These are phyloP conservation scores for Pythium angustatum DNA, from an alignment of 352 stramenopile species.

Conservation along the genomic window DNA sequence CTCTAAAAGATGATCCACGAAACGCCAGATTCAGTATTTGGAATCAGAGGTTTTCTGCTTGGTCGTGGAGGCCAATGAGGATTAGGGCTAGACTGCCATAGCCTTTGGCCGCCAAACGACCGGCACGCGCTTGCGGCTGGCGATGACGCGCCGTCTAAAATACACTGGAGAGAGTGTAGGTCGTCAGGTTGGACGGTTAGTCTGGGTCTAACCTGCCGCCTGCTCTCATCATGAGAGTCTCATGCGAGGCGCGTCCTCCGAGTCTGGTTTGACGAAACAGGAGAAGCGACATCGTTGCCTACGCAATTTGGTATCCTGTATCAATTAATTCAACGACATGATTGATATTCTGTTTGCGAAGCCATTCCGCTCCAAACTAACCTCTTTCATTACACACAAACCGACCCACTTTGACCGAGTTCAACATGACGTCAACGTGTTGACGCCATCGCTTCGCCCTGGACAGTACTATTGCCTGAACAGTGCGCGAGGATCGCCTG, in stretches of 20 bases:
- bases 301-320: not conserved
- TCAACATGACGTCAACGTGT: constrained; percentile 29
- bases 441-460: not conserved
- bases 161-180: not conserved
- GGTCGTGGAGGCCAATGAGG: constrained; percentile 1
- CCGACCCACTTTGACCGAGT: no score
- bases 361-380: not conserved
- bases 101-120: not conserved
- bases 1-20: not conserved
- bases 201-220: no score
- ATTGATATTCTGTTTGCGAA: constrained; percentile 22
- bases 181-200: not conserved
- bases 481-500: constrained; percentile 41
- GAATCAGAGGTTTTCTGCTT: constrained; percentile 28
- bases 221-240: not conserved
- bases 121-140: not conserved
- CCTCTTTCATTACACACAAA: not conserved
- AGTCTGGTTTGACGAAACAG: not conserved
- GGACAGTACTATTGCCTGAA: no score
- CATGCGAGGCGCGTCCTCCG: not conserved
- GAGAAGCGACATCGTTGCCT: not conserved
- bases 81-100: not conserved
- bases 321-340: not conserved
- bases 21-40: constrained; percentile 10
- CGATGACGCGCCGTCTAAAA: constrained; percentile 4